Percentiles rank a stretch among this genome's conserved stretches.
Evolutionary conservation across 805 yeast species (phyloP).

Genomic region (Pichia eremophila): DNA sequence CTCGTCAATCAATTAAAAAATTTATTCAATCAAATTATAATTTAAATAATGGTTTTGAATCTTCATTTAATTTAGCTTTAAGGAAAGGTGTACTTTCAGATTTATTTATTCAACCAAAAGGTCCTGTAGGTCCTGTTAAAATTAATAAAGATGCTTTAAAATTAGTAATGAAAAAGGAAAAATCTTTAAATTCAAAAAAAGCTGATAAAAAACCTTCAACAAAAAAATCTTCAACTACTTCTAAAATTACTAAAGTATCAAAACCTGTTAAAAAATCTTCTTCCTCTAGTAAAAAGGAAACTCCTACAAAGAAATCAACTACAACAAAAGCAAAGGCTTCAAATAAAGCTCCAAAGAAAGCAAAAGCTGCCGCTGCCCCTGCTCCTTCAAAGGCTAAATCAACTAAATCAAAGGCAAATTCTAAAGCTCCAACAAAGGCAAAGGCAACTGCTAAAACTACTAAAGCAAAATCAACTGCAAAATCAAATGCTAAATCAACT

Average conservation of each 20-base stretch:
- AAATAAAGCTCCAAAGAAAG: not conserved
- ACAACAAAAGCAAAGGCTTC: slow-evolving; percentile 1
- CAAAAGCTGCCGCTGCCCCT: not conserved
- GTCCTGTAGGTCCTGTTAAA: slow-evolving; percentile 76
- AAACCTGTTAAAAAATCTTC: not conserved
- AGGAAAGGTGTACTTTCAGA: slow-evolving; percentile 76
- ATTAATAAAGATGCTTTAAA: slow-evolving; percentile 26
- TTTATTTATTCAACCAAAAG: slow-evolving; percentile 76
- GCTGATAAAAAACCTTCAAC: not conserved
- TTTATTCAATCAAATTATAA: slow-evolving; percentile 51
- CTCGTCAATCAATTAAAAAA: slow-evolving; percentile 85
- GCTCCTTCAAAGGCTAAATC: not conserved
- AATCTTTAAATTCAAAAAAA: not conserved
- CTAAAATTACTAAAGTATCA: not conserved
- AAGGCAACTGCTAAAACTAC: not conserved
- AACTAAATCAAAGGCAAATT: slow-evolving; percentile 15
- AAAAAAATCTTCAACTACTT: not conserved
- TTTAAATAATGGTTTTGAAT: slow-evolving; percentile 45
- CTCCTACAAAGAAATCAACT: not conserved
- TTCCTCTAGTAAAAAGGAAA: slow-evolving; percentile 8
- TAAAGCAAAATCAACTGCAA: not conserved
- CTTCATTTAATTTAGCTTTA: slow-evolving; percentile 67
- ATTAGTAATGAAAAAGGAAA: slow-evolving; percentile 15
- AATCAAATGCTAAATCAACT: not conserved
- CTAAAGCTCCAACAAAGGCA: not conserved